Percentiles rank a stretch among this genome's conserved stretches.
Conservation (phyloP, 2,329 filamentous ascomycete genomes). For the Penicillium fuscoglaucum region DNA sequence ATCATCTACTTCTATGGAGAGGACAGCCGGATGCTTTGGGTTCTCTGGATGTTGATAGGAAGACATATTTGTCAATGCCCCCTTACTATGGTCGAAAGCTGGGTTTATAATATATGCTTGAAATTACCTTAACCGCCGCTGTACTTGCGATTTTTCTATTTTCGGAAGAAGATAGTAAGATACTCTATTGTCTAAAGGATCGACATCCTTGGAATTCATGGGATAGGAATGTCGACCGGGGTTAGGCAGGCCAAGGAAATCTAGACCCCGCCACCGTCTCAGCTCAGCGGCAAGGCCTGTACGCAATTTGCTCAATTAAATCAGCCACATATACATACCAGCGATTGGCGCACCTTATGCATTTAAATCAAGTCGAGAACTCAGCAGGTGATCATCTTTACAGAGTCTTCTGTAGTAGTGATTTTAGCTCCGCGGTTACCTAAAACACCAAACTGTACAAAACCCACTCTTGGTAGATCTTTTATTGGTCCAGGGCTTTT, state of each 20-base stretch:
- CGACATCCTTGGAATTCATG: no score
- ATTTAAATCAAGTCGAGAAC: not conserved
- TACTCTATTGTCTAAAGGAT: no score
- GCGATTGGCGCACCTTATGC: not conserved
- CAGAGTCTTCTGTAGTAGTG: not conserved
- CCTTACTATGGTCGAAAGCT: no score
- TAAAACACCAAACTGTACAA: not conserved
- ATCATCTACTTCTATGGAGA: conserved; percentile 10
- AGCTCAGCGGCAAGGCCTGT: no score
- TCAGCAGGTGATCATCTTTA: not conserved
- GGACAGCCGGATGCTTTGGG: conserved; percentile 2
- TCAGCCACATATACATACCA: not conserved
- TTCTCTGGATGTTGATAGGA: not conserved
- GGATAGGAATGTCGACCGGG: no score
- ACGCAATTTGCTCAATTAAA: not conserved
- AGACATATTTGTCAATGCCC: not conserved
- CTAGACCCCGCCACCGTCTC: no score
- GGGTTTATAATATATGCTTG: no score
- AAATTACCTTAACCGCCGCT: no score
- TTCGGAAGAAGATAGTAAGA: no score
- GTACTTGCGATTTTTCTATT: no score
- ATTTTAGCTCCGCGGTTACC: not conserved
- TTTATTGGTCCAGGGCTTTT: not conserved
- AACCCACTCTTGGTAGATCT: not conserved
- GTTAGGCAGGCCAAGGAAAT: no score